Evolutionary conservation across 805 yeast species (phyloP).

Genomic region (Zygotorulaspora florentina): DNA sequence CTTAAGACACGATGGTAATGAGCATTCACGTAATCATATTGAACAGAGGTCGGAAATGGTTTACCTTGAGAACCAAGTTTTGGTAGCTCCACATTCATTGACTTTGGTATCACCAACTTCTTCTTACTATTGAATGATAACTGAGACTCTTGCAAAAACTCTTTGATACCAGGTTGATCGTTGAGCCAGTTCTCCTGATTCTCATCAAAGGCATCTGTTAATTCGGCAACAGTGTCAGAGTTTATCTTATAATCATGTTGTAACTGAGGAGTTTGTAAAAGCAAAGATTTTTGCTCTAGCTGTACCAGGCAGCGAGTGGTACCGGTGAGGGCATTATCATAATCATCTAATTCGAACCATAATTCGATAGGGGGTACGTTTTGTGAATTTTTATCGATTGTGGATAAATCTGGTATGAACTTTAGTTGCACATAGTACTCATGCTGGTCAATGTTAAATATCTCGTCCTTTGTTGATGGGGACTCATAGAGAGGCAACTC

Average conservation of each 20-base stretch:
- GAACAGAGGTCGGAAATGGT: conserved; percentile 7
- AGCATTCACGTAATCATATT: conserved; percentile 23
- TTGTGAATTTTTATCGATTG: conserved; percentile 3
- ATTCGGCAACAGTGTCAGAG: conserved; percentile 18
- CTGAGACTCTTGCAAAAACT: conserved; percentile 33
- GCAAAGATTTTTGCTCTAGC: conserved; percentile 17
- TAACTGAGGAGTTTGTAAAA: conserved; percentile 26
- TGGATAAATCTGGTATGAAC: conserved; percentile 22
- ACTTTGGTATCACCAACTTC: conserved; percentile 14
- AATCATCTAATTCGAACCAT: conserved; percentile 32
- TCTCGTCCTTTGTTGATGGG: conserved; percentile 9
- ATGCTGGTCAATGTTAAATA: conserved; percentile 27
- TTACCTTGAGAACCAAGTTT: conserved; percentile 1
- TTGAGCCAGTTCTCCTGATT: conserved; percentile 33
- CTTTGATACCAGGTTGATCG: conserved; percentile 42
- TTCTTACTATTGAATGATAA: conserved; percentile 16
- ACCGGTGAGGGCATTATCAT: conserved; percentile 21
- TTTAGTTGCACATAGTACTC: conserved; percentile 29
- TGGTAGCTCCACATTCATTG: conserved; percentile 14
- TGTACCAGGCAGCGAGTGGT: conserved; percentile 25
- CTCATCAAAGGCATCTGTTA: conserved; percentile 17
- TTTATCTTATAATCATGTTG: conserved; percentile 26
- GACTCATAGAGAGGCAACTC: conserved; percentile 22
- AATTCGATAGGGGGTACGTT: conserved; percentile 27
- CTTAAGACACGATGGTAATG: conserved; percentile 26